phyloP scores from a whole-genome alignment of 176 grass and related monocot species.

The Musa schizocarpa region DNA sequence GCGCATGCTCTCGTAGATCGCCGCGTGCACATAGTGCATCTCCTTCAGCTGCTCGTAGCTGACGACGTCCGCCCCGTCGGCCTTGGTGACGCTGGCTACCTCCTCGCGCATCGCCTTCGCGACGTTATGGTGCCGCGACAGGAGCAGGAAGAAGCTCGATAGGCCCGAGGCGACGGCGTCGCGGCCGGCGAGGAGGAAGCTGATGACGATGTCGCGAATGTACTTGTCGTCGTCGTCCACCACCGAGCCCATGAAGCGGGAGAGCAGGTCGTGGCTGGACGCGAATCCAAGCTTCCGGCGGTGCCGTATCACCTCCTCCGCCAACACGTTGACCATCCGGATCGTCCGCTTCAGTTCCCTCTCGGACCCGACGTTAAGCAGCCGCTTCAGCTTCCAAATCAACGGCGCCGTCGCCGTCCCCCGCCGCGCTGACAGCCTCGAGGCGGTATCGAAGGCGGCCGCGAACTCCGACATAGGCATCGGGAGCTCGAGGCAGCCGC shows the following conservation, averaged over 20 bases:
- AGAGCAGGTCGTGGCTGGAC: constrained; percentile 52
- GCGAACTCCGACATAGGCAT: constrained; percentile 46
- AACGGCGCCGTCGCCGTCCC: constrained; percentile 31
- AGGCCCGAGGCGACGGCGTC: constrained; percentile 63
- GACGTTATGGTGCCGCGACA: constrained; percentile 35
- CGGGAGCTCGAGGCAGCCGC: constrained; percentile 34
- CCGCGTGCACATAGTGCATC: constrained; percentile 27
- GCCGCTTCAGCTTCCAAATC: constrained; percentile 46
- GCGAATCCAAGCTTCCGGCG: constrained; percentile 38
- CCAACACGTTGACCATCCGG: constrained; percentile 32
- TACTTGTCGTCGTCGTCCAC: constrained; percentile 37
- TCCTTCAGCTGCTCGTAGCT: constrained; percentile 5
- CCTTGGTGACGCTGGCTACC: constrained; percentile 20
- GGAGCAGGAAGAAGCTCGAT: constrained; percentile 51
- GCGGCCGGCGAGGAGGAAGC: constrained; percentile 55
- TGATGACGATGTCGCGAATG: constrained; percentile 74
- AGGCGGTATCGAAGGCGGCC: constrained; percentile 44
- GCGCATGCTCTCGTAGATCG: constrained; percentile 53
- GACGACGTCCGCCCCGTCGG: constrained; percentile 17
- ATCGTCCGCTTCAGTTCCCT: constrained; percentile 46
- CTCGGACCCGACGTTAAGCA: constrained; percentile 55
- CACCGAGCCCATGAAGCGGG: constrained; percentile 47
- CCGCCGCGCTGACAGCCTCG: constrained; percentile 35
- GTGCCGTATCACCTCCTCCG: constrained; percentile 39
- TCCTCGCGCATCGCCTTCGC: constrained; percentile 37